Evolutionary conservation across 345 rosid species (phyloP).

Genomic region (Ailanthus altissimus): DNA sequence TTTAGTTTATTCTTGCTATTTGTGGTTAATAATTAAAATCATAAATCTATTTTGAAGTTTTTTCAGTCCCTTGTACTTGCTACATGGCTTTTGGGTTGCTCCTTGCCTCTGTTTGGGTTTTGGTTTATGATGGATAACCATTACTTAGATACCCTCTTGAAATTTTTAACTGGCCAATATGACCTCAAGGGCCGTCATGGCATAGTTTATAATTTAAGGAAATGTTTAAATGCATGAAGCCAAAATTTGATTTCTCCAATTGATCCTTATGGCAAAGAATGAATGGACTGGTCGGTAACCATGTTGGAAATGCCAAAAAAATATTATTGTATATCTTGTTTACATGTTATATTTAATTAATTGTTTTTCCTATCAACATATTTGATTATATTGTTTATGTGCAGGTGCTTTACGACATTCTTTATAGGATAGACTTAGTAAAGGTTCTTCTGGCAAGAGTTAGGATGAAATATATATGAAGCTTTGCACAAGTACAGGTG

Average conservation of each 20-base stretch:
- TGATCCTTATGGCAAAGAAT: slow-evolving; percentile 4
- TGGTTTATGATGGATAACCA: not conserved
- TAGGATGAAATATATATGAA: slow-evolving; percentile 86
- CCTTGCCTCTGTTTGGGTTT: not conserved
- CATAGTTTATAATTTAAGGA: not conserved
- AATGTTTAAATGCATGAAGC: slow-evolving; percentile 6
- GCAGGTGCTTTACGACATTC: slow-evolving; percentile 92
- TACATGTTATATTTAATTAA: slow-evolving; percentile 10
- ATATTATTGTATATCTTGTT: not conserved
- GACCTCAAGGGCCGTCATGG: not conserved
- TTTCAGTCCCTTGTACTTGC: not conserved
- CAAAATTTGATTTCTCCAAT: slow-evolving; percentile 2
- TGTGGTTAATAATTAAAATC: not conserved
- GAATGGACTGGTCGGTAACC: not conserved
- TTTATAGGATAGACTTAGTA: slow-evolving; percentile 89
- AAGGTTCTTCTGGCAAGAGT: slow-evolving; percentile 68
- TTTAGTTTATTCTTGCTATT: slow-evolving; percentile 3
- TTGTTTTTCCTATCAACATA: slow-evolving; percentile 8
- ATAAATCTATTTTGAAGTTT: not conserved
- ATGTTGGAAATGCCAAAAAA: not conserved
- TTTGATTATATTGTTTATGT: slow-evolving; percentile 22
- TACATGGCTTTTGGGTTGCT: not conserved
- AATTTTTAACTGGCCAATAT: too few species aligned
- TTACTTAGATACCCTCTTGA: not conserved
- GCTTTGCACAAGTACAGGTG: slow-evolving; percentile 95